Base-by-base conservation (phyloP, 1,284 basidiomycete species). In the Microbotryum lychnidis-dioicae region DNA sequence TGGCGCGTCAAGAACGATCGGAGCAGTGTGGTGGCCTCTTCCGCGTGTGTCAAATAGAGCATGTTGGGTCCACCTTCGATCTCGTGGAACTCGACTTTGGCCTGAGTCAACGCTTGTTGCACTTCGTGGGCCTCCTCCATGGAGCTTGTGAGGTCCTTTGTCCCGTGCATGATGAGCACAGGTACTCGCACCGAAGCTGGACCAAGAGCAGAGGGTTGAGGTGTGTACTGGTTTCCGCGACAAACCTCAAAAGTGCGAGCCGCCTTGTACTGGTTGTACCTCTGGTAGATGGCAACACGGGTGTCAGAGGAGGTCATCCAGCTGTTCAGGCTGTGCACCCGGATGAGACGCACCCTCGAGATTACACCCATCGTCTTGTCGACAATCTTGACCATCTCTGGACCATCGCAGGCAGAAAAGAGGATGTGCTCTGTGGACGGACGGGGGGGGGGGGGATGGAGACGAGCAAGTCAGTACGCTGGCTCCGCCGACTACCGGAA, bases 21-120 rank as follows among this genome's bases (percentile, higher is more conserved):
- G 16, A 57, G 12, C 37, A 20, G 25, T 6, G 31, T 23, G 50
- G n/a, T 27, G 12, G 31, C n/a, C 37, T 14, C 20, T 6, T 25
- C 37, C 4, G 50, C 31, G 3, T 42, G 25, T 14, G 50, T 44
- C 16, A 44, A 5, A 45, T 31, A 61, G 50, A 46, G 29, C n/a
- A 51, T 5, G 45, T 61, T 50, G 8, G 55, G 46, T 6, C 55
- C 25, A 42, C 50, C 60, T 42, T 46, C 55, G 16, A 61, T 57
- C 27, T 53, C 16, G n/a, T 53, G 31, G 3, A 12, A 10, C 18
- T 53, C 50, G 25, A 61, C 50, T 6, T 29, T n/a, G 3, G 14
- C 1, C 0, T 46, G 18, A 2, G 46, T 29, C 6, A 27, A 25
- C 6, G 57, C 37, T 42, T 42, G 37, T 6, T 10, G 46, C 20